Evolutionary conservation across 2,329 filamentous ascomycete genomes (phyloP).

Genomic region (Arachnomyces sp.): DNA sequence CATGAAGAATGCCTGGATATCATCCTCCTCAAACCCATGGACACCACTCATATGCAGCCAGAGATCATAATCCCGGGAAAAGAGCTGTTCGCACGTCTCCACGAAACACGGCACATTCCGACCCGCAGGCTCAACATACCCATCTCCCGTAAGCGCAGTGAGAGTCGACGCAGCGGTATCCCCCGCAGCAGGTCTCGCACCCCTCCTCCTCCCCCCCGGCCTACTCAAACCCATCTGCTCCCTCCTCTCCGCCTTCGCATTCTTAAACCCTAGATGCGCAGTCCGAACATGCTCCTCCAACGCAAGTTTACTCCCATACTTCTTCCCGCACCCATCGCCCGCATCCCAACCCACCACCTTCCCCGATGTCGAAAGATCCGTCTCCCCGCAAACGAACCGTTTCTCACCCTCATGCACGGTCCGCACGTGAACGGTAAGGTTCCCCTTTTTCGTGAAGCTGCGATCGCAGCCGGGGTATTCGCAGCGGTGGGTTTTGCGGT

Average conservation of each 20-base stretch:
- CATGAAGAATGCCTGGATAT: conserved; percentile 33
- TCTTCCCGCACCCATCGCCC: conserved; percentile 61
- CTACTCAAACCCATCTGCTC: conserved; percentile 22
- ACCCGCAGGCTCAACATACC: conserved; percentile 44
- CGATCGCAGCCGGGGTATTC: conserved; percentile 60
- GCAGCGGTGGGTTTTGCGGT: conserved; percentile 60
- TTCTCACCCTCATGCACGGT: conserved; percentile 65
- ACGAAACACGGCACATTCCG: conserved; percentile 46
- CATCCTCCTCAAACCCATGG: conserved; percentile 31
- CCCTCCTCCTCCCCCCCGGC: too few species aligned
- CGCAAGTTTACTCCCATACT: conserved; percentile 67
- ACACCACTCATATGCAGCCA: conserved; percentile 46
- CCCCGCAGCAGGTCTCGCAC: too few species aligned
- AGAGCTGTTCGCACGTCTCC: conserved; percentile 44
- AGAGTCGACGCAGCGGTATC: conserved; percentile 25
- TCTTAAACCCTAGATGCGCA: conserved; percentile 60
- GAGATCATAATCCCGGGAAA: conserved; percentile 51
- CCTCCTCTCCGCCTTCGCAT: conserved; percentile 32
- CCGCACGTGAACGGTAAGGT: conserved; percentile 70
- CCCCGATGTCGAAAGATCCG: conserved; percentile 49
- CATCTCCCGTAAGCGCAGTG: conserved; percentile 47
- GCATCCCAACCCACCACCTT: conserved; percentile 58
- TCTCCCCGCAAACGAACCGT: conserved; percentile 69
- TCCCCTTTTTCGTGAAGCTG: conserved; percentile 74
- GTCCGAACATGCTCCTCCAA: conserved; percentile 80